Base-by-base conservation (phyloP, 169 alveolate species). In the Fabrea salina region DNA sequence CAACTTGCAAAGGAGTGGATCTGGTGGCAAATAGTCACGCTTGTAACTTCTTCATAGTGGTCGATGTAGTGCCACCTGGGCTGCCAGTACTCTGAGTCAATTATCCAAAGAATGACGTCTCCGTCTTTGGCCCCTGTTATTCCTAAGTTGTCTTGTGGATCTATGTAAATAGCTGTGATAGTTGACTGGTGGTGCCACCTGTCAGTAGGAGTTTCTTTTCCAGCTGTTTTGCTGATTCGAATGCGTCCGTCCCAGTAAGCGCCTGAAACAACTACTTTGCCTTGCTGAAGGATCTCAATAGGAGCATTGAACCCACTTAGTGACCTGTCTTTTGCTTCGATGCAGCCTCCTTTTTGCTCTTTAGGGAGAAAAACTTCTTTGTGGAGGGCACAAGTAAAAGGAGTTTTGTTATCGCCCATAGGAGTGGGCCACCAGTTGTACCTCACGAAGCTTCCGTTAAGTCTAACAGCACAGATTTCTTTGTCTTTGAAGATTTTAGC, bases 111-210 rank as follows among this genome's bases (percentile, higher is more conserved):
- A 1, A 72, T 2, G 7, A 72, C 70, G 19, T 72, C 80, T 72
- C 80, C 80, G 35, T 72, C 80, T 53, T 72, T 72, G 25, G 56
- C 47, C 19, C 80, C 80, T 16, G 80, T 50, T 0, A 72, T 47
- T 25, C 35, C 80, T 22, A 32, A 11, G 11, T 53, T 72, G 40
- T 68, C 78, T 47, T 37, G 27, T 22, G 40, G 64, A 4, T 68
- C 78, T 43, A 68, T 33, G 19, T 68, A 57, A 68, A 68, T 44
- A 39, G 50, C 19, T n/a, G 78, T 68, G 19, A 68, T 47, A 7
- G 78, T 68, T 19, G 27, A 25, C 19, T 47, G 57, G 44, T 68
- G 78, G 4, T 30, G 11, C 61, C 57, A 68, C 16, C 27, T 68
- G 30, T 32, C 25, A 16, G 19, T 61, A 68, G 50, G 27, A 7